phyloP scores from a whole-genome alignment of 225 moss, liverwort and hornwort genomes.

The Rhytidiadelphus loreus region DNA sequence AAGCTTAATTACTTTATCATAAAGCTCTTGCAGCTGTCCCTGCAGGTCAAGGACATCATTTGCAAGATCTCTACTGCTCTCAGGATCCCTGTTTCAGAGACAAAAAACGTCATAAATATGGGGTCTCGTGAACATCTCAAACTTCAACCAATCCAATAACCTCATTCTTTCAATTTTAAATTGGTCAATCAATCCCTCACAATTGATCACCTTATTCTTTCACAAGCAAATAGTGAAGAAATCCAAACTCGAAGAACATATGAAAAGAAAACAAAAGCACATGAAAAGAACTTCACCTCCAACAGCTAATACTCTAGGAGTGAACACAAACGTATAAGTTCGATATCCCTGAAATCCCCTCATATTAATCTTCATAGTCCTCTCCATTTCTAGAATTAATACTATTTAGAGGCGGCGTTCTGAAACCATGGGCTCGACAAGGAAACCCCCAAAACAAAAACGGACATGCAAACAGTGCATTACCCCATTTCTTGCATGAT shows the following conservation, averaged over 20 bases:
- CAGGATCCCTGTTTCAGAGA: conserved; percentile 14
- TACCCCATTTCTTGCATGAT: conserved; percentile 80
- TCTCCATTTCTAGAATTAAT: neutral
- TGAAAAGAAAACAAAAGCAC: neutral
- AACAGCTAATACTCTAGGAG: neutral
- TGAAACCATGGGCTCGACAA: neutral
- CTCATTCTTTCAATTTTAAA: neutral
- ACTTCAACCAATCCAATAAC: neutral
- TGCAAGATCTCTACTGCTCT: conserved; percentile 13
- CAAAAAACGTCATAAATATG: neutral
- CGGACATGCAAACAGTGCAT: neutral
- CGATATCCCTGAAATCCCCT: neutral
- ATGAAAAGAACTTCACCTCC: neutral
- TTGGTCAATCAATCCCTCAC: neutral
- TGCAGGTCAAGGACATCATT: conserved; percentile 36
- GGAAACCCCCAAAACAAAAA: neutral
- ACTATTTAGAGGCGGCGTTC: neutral
- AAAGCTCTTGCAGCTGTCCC: conserved; percentile 68
- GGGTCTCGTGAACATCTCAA: neutral
- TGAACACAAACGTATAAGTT: neutral
- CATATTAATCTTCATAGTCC: neutral
- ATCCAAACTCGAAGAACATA: neutral
- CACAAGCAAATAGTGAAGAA: neutral
- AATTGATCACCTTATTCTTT: neutral
- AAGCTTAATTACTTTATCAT: conserved; percentile 43